Percentiles rank a stretch among this genome's conserved stretches.
These are phyloP conservation scores for Desmodesmus armatus DNA, from an alignment of 139 green algal species.

Conservation along the genomic window DNA sequence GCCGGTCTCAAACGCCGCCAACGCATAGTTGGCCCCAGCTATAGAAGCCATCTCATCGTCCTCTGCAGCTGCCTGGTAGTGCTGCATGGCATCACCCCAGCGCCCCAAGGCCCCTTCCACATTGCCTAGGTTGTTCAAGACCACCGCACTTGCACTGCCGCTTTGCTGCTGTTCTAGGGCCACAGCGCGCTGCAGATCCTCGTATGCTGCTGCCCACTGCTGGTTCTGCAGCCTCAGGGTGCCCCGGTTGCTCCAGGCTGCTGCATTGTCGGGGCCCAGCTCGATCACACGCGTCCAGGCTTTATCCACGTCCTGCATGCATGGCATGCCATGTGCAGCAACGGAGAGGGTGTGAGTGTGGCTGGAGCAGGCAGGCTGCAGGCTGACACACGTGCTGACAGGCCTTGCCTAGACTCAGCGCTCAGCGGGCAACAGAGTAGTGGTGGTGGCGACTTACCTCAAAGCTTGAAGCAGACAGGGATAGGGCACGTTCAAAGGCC, in stretches of 20 bases:
- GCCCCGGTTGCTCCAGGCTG: slow-evolving; percentile 65
- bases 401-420: no score
- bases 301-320: slow-evolving; percentile 43
- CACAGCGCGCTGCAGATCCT: not conserved
- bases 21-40: slow-evolving; percentile 56
- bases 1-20: slow-evolving; percentile 52
- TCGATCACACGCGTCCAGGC: slow-evolving; percentile 57
- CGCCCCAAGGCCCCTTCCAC: slow-evolving; percentile 56
- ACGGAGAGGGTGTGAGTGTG: no score
- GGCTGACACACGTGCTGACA: no score
- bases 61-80: slow-evolving; percentile 53
- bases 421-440: no score
- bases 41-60: slow-evolving; percentile 51
- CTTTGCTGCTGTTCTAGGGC: slow-evolving; percentile 12
- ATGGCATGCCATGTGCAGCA: not conserved
- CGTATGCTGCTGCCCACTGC: slow-evolving; percentile 37
- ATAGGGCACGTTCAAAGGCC: no score
- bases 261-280: slow-evolving; percentile 58
- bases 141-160: not conserved
- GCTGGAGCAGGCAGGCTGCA: no score
- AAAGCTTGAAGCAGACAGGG: no score
- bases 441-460: no score
- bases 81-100: slow-evolving; percentile 44
- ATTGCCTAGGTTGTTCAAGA: slow-evolving; percentile 55
- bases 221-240: slow-evolving; percentile 54